Conservation (phyloP, 2,329 filamentous ascomycete species). For the Fusarium newnesense region DNA sequence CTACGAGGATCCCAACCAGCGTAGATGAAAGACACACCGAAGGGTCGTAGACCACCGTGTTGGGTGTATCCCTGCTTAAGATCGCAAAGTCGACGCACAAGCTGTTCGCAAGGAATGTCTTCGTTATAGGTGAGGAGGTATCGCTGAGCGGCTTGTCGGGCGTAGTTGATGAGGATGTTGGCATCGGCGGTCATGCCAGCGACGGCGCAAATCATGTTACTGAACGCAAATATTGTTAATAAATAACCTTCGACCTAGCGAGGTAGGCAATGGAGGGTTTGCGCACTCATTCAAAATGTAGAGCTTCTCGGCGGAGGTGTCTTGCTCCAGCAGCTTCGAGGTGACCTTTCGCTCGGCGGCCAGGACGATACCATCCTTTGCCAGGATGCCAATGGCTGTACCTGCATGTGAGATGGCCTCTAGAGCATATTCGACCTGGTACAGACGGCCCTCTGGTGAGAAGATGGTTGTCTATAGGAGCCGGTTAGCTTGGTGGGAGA, state of each 20-base stretch:
- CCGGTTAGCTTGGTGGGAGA: conserved; percentile 40
- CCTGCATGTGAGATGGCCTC: conserved; percentile 99
- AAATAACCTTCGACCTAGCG: not conserved
- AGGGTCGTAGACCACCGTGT: conserved; percentile 96
- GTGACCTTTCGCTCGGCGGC: conserved; percentile 99
- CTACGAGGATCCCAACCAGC: conserved; percentile 96
- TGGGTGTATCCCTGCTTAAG: conserved; percentile 99
- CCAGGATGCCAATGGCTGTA: conserved; percentile 94
- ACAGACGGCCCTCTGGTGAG: conserved; percentile 97
- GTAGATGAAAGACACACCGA: conserved; percentile 99
- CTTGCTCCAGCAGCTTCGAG: conserved; percentile 98
- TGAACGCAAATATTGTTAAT: conserved; percentile 51
- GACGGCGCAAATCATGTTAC: conserved; percentile 99
- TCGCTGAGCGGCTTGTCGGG: conserved; percentile 93
- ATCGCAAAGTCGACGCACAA: conserved; percentile 95
- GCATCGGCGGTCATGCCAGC: conserved; percentile 99
- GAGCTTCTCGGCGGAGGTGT: conserved; percentile 99
- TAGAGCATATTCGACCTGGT: conserved; percentile 99
- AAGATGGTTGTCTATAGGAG: conserved; percentile 93
- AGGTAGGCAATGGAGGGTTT: not conserved
- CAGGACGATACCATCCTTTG: conserved; percentile 97
- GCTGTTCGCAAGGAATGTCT: conserved; percentile 99
- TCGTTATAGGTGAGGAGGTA: conserved; percentile 99
- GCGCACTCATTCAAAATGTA: conserved; percentile 98
- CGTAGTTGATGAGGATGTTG: conserved; percentile 99